These are phyloP conservation scores for Trametes sanguinea DNA, from an alignment of 768 basidiomycete species.

Conservation along the genomic window DNA sequence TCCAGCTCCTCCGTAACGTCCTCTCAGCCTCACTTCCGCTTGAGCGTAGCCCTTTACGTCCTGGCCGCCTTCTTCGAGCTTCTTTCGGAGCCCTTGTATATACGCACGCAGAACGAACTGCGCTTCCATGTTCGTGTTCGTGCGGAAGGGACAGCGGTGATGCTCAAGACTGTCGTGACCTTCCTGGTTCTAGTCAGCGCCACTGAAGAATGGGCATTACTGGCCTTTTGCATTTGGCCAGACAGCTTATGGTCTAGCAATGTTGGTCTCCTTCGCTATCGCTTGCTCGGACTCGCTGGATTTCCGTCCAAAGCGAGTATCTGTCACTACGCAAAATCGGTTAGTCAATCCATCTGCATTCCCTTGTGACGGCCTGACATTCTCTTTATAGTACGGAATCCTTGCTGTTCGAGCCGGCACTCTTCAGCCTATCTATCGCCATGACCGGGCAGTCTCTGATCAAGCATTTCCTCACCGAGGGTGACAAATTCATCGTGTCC, in stretches of 20 bases:
- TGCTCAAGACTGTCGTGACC: constrained; percentile 70
- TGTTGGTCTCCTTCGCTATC: constrained; percentile 57
- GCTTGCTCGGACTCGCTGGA: constrained; percentile 25
- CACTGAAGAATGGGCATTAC: constrained; percentile 54
- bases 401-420: constrained; percentile 45
- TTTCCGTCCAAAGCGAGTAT: constrained; percentile 27
- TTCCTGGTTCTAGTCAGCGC: constrained; percentile 57
- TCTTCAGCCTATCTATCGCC: constrained; percentile 67
- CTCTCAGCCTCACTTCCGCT: constrained; percentile 63
- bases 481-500: constrained; percentile 88
- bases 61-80: constrained; percentile 77
- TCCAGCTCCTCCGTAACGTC: constrained; percentile 55
- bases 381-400: constrained; percentile 22
- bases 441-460: constrained; percentile 89
- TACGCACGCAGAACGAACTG: constrained; percentile 58
- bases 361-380: not conserved
- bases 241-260: constrained; percentile 61
- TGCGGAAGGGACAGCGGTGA: constrained; percentile 85
- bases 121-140: constrained; percentile 72
- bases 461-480: constrained; percentile 95
- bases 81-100: constrained; percentile 67
- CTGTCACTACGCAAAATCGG: constrained; percentile 30
- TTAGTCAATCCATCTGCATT: constrained; percentile 23
- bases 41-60: constrained; percentile 70
- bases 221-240: constrained; percentile 92